A percentile compares a stretch with the other conserved stretches of the same genome.
Conservation (phyloP, 768 basidiomycete species). For the Pleurotus sapidus region DNA sequence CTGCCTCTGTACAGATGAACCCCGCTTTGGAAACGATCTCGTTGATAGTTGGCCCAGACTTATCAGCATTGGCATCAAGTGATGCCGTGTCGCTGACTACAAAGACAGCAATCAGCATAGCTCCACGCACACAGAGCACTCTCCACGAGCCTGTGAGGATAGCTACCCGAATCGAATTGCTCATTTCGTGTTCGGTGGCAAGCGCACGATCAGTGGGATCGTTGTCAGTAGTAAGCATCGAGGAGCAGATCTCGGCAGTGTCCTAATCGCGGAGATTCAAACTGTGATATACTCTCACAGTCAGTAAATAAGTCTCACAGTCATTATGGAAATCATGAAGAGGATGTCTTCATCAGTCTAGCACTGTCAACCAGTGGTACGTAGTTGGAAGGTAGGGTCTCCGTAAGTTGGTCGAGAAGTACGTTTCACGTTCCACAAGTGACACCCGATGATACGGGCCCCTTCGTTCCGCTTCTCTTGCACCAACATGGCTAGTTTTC, state of each 20-base stretch:
- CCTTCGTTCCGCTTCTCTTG: too few relatives aligned
- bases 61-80: conserved; percentile 44
- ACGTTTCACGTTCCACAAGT: too few relatives aligned
- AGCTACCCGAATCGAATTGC: background rate
- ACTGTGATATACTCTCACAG: background rate
- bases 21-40: conserved; percentile 39
- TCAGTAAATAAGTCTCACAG: background rate
- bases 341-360: background rate
- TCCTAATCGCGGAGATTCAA: background rate
- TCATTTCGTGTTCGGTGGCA: background rate
- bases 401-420: too few relatives aligned
- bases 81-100: conserved; percentile 75
- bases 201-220: background rate
- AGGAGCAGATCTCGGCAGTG: conserved; percentile 4
- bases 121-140: background rate
- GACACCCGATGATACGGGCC: too few relatives aligned
- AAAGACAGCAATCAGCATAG: background rate
- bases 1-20: conserved; percentile 31
- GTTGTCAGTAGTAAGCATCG: conserved; percentile 1
- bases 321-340: background rate
- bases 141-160: conserved; percentile 3
- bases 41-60: conserved; percentile 63
- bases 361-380: background rate
- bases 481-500: too few relatives aligned
- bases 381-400: too few relatives aligned